Percentiles rank a stretch among this genome's conserved stretches.
Evolutionary conservation across 139 green algal species (phyloP).

Genomic region (Micromonas commoda): DNA sequence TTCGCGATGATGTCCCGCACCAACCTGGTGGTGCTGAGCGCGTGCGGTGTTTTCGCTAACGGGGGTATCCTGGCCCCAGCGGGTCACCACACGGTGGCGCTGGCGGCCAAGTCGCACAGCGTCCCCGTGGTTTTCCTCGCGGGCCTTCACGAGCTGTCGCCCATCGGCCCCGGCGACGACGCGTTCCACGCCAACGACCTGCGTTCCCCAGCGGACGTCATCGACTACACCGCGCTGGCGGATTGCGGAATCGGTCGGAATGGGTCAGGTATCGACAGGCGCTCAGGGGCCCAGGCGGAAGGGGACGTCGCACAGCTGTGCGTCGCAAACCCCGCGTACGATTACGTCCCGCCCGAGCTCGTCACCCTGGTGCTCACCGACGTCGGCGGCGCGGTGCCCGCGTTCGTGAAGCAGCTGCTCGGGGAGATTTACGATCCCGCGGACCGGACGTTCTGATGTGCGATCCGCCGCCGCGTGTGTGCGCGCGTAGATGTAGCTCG

Average conservation of each 20-base stretch:
- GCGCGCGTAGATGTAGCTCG: no score
- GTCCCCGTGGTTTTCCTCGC: slow-evolving; percentile 90
- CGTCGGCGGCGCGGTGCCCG: slow-evolving; percentile 62
- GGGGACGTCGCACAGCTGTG: slow-evolving; percentile 42
- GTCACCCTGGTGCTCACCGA: slow-evolving; percentile 84
- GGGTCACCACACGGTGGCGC: slow-evolving; percentile 70
- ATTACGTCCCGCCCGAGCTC: slow-evolving; percentile 91
- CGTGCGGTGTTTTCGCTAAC: slow-evolving; percentile 78
- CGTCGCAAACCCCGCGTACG: slow-evolving; percentile 78
- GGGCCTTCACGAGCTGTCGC: slow-evolving; percentile 57
- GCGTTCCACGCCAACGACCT: slow-evolving; percentile 71
- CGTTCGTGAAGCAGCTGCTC: slow-evolving; percentile 68
- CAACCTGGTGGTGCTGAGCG: slow-evolving; percentile 70
- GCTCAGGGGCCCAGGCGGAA: not conserved
- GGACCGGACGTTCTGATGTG: slow-evolving; percentile 31
- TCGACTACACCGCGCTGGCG: slow-evolving; percentile 34
- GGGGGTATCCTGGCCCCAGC: slow-evolving; percentile 77
- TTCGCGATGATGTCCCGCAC: slow-evolving; percentile 95
- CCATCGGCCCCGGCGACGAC: slow-evolving; percentile 84
- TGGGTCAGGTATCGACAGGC: not conserved
- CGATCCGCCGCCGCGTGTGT: no score
- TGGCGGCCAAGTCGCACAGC: slow-evolving; percentile 74
- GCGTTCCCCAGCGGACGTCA: slow-evolving; percentile 30
- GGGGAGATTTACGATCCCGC: slow-evolving; percentile 64
- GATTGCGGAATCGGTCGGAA: no score